Conservation (phyloP, 2,329 filamentous ascomycete species). For the Lachnellula occidentalis region DNA sequence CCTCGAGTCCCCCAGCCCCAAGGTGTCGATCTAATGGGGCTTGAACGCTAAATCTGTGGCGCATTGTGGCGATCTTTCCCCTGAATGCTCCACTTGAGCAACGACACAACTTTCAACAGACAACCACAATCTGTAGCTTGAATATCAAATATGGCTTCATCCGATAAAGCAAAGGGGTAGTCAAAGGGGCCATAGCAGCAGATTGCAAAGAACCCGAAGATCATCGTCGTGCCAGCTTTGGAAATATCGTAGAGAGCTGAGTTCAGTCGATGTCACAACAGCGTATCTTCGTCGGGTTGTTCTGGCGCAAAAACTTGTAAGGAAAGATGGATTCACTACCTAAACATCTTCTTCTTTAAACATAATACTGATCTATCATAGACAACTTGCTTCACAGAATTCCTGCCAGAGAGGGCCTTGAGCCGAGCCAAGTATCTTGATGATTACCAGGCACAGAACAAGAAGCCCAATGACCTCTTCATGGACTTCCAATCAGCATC, state of each 20-base stretch:
- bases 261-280: slow-evolving; percentile 38
- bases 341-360: not conserved
- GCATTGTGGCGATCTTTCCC: not conserved
- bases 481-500: slow-evolving; percentile 52
- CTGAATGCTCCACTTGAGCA: not conserved
- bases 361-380: not conserved
- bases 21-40: too few species aligned
- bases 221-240: slow-evolving; percentile 38
- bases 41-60: not conserved
- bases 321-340: not conserved
- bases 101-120: too few species aligned
- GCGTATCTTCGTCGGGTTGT: slow-evolving; percentile 50
- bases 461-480: slow-evolving; percentile 47
- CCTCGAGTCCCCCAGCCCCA: too few species aligned
- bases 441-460: slow-evolving; percentile 7
- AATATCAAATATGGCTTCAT: not conserved
- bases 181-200: slow-evolving; percentile 34
- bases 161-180: slow-evolving; percentile 1
- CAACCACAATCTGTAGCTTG: too few species aligned
- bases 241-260: slow-evolving; percentile 37
- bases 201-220: slow-evolving; percentile 37
- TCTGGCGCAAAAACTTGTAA: slow-evolving; percentile 44
- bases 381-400: slow-evolving; percentile 21
- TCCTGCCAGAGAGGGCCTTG: slow-evolving; percentile 17
- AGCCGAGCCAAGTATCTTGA: slow-evolving; percentile 21